These are phyloP conservation scores for Endocalyx cinctus DNA, from an alignment of 2,329 filamentous ascomycete species.

Conservation along the genomic window DNA sequence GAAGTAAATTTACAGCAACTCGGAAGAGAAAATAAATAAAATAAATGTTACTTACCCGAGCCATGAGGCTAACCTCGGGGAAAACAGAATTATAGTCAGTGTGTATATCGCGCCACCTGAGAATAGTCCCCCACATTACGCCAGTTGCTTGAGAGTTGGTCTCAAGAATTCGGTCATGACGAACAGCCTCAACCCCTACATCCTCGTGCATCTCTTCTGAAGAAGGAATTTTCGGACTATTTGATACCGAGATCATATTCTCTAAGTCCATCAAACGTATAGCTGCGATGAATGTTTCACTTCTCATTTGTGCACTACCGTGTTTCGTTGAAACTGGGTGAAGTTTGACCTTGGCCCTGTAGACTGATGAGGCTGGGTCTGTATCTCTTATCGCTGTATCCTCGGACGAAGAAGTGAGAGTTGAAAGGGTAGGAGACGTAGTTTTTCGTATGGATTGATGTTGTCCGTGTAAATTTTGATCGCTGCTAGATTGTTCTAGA, in stretches of 20 bases:
- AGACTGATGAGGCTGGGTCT: neutral
- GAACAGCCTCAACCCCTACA: slow-evolving; percentile 4
- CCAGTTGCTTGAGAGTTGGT: slow-evolving; percentile 3
- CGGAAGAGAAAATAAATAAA: too few relatives aligned
- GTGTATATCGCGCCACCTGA: slow-evolving; percentile 4
- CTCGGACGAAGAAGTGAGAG: too few relatives aligned
- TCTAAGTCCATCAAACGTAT: neutral
- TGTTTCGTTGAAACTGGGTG: neutral
- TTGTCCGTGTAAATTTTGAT: too few relatives aligned
- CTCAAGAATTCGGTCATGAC: neutral
- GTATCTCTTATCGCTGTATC: neutral
- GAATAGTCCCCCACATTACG: slow-evolving; percentile 9
- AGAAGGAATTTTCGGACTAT: slow-evolving; percentile 3
- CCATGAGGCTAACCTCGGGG: slow-evolving; percentile 7
- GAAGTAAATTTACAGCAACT: too few relatives aligned
- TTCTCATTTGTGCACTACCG: neutral
- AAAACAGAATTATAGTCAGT: slow-evolving; percentile 5
- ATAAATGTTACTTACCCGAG: too few relatives aligned
- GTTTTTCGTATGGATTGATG: too few relatives aligned
- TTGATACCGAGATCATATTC: too few relatives aligned
- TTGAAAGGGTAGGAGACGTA: too few relatives aligned
- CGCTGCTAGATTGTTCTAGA: too few relatives aligned
- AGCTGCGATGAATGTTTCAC: slow-evolving; percentile 3
- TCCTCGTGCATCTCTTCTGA: slow-evolving; percentile 5
- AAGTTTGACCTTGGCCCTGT: slow-evolving; percentile 1